These are phyloP conservation scores for Eucalyptus coolabah DNA, from an alignment of 345 rosid genomes.

Conservation along the genomic window DNA sequence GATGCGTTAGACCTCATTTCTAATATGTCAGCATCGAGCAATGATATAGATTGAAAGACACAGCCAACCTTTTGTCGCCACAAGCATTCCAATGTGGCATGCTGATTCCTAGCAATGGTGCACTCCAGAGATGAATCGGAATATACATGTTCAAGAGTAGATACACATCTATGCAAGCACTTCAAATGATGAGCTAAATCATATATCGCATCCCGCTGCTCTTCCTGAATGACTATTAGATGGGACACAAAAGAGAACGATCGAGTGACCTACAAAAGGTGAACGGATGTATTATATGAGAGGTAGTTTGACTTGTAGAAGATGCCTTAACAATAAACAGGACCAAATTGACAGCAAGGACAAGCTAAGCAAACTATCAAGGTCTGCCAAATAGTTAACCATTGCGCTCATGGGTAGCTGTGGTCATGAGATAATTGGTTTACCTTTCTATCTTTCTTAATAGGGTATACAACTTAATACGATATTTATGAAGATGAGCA, in stretches of 20 bases:
- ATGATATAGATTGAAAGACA: neutral
- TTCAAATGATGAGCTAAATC: slow-evolving; percentile 35
- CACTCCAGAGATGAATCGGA: slow-evolving; percentile 14
- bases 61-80: slow-evolving; percentile 77
- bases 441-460: neutral
- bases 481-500: neutral
- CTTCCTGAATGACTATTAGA: slow-evolving; percentile 65
- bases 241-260: slow-evolving; percentile 71
- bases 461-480: neutral
- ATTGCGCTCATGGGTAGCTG: neutral
- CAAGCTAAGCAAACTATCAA: neutral
- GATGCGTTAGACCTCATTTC: neutral
- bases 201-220: slow-evolving; percentile 57
- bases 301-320: neutral
- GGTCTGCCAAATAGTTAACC: neutral
- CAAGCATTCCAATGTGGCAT: slow-evolving; percentile 35
- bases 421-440: neutral
- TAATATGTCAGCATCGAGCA: neutral
- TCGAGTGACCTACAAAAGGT: slow-evolving; percentile 43
- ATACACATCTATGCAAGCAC: slow-evolving; percentile 25
- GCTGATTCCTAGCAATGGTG: slow-evolving; percentile 40
- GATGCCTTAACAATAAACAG: neutral
- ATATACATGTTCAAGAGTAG: slow-evolving; percentile 24
- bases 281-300: neutral
- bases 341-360: neutral